Conservation (phyloP, 805 yeast species). For the Wickerhamiella brachini region DNA sequence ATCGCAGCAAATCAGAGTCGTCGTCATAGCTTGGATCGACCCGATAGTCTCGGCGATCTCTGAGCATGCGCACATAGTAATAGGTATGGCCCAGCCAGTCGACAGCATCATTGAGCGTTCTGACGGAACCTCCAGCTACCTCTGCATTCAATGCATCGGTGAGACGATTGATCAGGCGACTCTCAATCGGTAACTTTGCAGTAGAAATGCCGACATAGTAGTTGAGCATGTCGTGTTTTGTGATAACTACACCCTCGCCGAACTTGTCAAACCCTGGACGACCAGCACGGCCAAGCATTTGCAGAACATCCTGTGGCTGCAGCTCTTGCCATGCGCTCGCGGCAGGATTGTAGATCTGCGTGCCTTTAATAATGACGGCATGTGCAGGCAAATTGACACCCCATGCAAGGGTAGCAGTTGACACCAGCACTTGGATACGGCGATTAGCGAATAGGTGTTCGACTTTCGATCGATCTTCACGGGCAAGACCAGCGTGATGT, state of each 20-base stretch:
- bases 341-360: slow-evolving; percentile 86
- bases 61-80: slow-evolving; percentile 62
- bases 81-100: slow-evolving; percentile 74
- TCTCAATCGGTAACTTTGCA: slow-evolving; percentile 85
- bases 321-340: slow-evolving; percentile 78
- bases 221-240: slow-evolving; percentile 72
- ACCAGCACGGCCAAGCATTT: slow-evolving; percentile 98
- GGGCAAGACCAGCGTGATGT: slow-evolving; percentile 94
- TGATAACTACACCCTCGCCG: slow-evolving; percentile 90
- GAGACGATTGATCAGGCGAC: slow-evolving; percentile 58
- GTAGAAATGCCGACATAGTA: slow-evolving; percentile 83
- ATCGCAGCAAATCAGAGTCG: slow-evolving; percentile 35
- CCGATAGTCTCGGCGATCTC: slow-evolving; percentile 59
- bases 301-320: slow-evolving; percentile 90
- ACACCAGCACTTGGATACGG: slow-evolving; percentile 75
- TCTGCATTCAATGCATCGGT: slow-evolving; percentile 81
- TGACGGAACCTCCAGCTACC: slow-evolving; percentile 57
- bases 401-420: slow-evolving; percentile 98
- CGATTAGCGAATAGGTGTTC: slow-evolving; percentile 81
- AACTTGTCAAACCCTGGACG: slow-evolving; percentile 84
- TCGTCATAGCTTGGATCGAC: slow-evolving; percentile 52
- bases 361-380: slow-evolving; percentile 89
- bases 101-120: slow-evolving; percentile 48
- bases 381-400: slow-evolving; percentile 99
- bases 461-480: slow-evolving; percentile 78